phyloP scores from a whole-genome alignment of 768 basidiomycete genomes.

The Suillus cothurnatus region DNA sequence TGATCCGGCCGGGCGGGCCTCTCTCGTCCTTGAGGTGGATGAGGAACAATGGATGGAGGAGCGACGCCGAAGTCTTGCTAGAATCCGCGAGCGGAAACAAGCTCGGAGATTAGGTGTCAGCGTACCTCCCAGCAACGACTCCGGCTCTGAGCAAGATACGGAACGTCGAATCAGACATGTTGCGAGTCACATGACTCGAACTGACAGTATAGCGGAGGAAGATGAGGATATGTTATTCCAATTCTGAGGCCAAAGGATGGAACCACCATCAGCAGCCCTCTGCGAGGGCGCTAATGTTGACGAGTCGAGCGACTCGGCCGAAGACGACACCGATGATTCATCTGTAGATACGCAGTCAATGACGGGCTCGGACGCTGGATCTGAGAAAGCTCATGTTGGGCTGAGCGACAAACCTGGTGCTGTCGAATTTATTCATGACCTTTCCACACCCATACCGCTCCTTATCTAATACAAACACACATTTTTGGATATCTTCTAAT shows the following conservation, averaged over 20 bases:
- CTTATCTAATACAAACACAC: constrained; percentile 1
- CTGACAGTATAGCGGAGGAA: constrained; percentile 36
- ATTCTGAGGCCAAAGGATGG: constrained; percentile 1
- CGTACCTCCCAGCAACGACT: constrained; percentile 17
- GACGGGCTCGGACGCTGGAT: constrained; percentile 26
- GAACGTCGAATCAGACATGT: constrained; percentile 18
- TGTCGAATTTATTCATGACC: constrained; percentile 5
- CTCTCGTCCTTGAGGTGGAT: constrained; percentile 17
- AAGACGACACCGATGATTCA: constrained; percentile 24
- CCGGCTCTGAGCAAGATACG: constrained; percentile 14
- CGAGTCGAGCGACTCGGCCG: constrained; percentile 10
- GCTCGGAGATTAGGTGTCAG: constrained; percentile 33
- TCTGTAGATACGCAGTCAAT: constrained; percentile 28
- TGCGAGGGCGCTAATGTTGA: constrained; percentile 10
- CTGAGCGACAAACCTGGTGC: not conserved
- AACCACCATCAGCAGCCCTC: constrained; percentile 2
- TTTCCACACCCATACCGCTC: constrained; percentile 1
- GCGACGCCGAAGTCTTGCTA: constrained; percentile 33
- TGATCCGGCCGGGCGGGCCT: constrained; percentile 11
- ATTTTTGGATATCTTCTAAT: not conserved
- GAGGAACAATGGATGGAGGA: constrained; percentile 40
- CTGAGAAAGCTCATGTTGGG: constrained; percentile 18
- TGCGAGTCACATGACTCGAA: constrained; percentile 28
- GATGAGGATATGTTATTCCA: constrained; percentile 21
- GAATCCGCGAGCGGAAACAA: constrained; percentile 34